Evolutionary conservation across 352 stramenopile genomes (phyloP), one percentile per base, ranked within the genome.

Genomic region (Pythium sukuiense): DNA sequence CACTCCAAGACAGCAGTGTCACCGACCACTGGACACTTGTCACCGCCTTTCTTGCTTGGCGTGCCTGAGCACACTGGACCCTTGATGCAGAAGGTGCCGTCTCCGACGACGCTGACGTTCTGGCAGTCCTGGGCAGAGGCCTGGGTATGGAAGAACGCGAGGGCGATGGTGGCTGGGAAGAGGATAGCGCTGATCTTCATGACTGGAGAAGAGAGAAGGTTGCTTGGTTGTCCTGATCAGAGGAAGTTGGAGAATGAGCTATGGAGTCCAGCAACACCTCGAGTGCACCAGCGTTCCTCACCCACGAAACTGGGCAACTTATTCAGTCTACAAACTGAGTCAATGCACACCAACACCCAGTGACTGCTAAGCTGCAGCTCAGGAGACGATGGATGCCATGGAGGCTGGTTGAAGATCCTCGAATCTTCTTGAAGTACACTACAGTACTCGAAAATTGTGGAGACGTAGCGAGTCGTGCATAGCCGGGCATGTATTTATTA

Each of bases 21-120:
- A 16, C 63, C 62, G 4, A 69, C 56, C 27, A 54, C 8, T 13
- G 72, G 72, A 48, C 72, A 78, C 24, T 48, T 57, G 27, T 53
- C 45, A 32, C 72, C 69, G 16, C 33, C 55, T 26, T 57, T 55
- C 8, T 59, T 60, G 27, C 14, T 20, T 14, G 50, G 43, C 16
- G 53, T 65, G 26, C 72, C 72, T 16, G 49, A 67, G 57, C 72
- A 79, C 9, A 79, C 43, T 2, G 68, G 59, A 6, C 72, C 72
- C 11, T 27, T 27, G n/a, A 79, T 61, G 67, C 72, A 79, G 53
- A 74, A 79, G 6, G 72, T 79, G 18, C 46, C 69, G 50, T 79
- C 72, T 11, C 69, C 68, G 9, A 65, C 61, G 35, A 79, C 72
- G n/a, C 64, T 74, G 30, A 79, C 68, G 6, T 76, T 52, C 2